Evolutionary conservation across 768 basidiomycete genomes (phyloP).

Genomic region (Lyophyllum shimeji): DNA sequence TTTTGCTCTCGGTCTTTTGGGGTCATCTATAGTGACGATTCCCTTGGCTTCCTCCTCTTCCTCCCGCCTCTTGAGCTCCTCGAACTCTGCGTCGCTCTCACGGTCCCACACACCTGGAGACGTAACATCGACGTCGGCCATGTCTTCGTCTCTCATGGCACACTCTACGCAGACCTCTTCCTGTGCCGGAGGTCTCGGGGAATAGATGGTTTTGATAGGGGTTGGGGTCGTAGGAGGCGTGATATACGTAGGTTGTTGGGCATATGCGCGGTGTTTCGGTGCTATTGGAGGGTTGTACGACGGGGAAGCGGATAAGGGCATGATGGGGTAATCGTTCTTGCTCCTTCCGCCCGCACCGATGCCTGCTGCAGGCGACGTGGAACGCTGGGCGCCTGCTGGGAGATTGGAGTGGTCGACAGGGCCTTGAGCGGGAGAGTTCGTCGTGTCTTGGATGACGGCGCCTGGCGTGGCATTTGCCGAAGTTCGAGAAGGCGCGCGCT

Average conservation of each 20-base stretch:
- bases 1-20: constrained; percentile 56
- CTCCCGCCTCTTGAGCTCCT: constrained; percentile 75
- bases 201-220: constrained; percentile 62
- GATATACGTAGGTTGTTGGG: constrained; percentile 79
- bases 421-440: constrained; percentile 17
- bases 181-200: constrained; percentile 53
- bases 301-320: constrained; percentile 59
- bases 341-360: constrained; percentile 29
- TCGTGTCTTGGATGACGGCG: constrained; percentile 28
- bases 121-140: constrained; percentile 92
- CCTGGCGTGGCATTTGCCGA: constrained; percentile 34
- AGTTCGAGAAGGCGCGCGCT: constrained; percentile 32
- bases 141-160: constrained; percentile 97
- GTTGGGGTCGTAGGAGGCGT: constrained; percentile 52
- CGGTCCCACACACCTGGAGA: constrained; percentile 89
- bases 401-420: constrained; percentile 27
- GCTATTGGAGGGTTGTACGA: constrained; percentile 66
- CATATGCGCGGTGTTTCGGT: constrained; percentile 61
- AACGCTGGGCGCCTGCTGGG: constrained; percentile 46
- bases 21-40: constrained; percentile 46
- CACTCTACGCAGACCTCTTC: constrained; percentile 96
- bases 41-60: constrained; percentile 63
- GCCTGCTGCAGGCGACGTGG: constrained; percentile 39
- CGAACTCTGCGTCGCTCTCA: constrained; percentile 78
- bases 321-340: constrained; percentile 41